Base-by-base conservation (phyloP, 2,329 filamentous ascomycete species). In the Magnaporthiopsis rhizophila region DNA sequence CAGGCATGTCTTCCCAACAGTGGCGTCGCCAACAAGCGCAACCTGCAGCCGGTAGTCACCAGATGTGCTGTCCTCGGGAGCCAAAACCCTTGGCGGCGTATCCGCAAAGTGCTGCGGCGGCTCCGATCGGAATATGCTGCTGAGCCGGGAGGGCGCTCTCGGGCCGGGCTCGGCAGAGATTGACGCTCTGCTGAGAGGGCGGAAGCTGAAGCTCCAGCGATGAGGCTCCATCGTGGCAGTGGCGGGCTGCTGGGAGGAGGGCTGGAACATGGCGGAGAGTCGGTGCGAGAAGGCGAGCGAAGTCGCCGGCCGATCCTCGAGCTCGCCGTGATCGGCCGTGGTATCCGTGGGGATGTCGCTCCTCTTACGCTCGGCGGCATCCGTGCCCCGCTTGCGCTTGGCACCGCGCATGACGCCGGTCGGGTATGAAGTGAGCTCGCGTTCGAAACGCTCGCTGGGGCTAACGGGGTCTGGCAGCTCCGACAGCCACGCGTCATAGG, bases 31-130 rank as follows among this genome's bases (percentile, higher is more conserved):
- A 13, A 63, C 62, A 28, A 63, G 28, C 6, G 62, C 62, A 8
- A 63, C 28, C 21, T 59, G 56, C 30, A 63, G 58, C 5, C 62
- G 62, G 62, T 63, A 63, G 62, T 63, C 56, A 15, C 62, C 62
- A 28, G 24, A 26, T 2, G 24, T 21, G 30, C 5, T 30, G 56
- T 63, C 62, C 32, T 57, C 30, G 6, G n/a, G 45, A 15, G 21
- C 21, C 9, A 63, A 12, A n/a, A 59, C 8, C 32, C n/a, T 59
- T 9, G 53, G 53, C 13, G 24, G 53, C 9, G 50, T 30, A 28
- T 57, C 45, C 21, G 28, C 61, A 15, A 57, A 32, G 3, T 5
- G 28, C 18, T 18, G 60, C 12, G 60, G 36, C 4, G 24, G 36
- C 3, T 61, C 60, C 13, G 30, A 4, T 26, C 36, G 26, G 38